A percentile compares a stretch with the other conserved stretches of the same genome.
Conservation (phyloP, 176 grass and related monocot species). For the Cocos nucifera region DNA sequence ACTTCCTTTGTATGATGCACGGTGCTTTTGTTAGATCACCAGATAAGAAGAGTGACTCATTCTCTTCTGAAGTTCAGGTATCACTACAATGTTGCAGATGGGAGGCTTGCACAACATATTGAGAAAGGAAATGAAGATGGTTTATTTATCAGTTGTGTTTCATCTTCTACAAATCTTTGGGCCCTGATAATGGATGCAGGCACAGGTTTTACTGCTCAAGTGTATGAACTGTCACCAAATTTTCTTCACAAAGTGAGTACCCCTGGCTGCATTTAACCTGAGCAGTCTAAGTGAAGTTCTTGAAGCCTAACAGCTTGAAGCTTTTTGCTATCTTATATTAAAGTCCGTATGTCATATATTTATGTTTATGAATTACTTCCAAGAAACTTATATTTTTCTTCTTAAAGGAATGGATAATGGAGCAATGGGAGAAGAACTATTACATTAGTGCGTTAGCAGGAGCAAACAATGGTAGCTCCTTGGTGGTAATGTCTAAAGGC, state of each 20-base stretch:
- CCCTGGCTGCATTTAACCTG: not conserved
- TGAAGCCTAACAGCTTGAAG: no score
- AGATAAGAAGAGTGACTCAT: not conserved
- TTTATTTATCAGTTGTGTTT: conserved; percentile 86
- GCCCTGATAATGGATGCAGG: conserved; percentile 98
- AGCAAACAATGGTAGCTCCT: conserved; percentile 3
- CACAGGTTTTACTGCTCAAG: conserved; percentile 77
- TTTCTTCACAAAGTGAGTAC: conserved; percentile 94
- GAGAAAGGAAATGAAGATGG: conserved; percentile 98
- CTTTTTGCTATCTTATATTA: no score
- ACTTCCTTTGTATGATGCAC: not conserved
- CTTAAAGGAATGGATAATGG: conserved; percentile 8
- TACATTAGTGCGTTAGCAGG: conserved; percentile 6
- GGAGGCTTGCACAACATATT: conserved; percentile 75
- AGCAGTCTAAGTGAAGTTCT: no score
- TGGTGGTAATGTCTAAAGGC: conserved; percentile 11
- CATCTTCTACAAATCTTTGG: conserved; percentile 90
- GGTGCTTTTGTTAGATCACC: not conserved
- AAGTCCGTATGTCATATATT: no score
- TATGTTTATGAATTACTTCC: no score
- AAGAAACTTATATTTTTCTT: not conserved
- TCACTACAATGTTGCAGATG: conserved; percentile 95
- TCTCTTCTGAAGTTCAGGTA: conserved; percentile 54
- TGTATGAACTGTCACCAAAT: conserved; percentile 86
- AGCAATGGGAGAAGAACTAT: not conserved